Conservation (phyloP, 148 eudicot species). For the Rhododendron griersonianum region DNA sequence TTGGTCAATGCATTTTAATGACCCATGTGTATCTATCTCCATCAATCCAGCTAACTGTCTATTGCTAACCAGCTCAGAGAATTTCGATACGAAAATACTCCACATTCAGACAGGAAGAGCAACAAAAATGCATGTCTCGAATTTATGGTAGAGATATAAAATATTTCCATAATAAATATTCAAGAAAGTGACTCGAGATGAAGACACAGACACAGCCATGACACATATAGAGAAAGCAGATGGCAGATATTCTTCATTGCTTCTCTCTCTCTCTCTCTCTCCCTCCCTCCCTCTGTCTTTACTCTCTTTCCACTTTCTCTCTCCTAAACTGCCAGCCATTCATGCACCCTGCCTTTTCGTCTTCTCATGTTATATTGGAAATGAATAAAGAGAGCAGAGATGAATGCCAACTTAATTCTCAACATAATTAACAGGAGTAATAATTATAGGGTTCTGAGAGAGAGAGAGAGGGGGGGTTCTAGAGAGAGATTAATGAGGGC, state of each 20-base stretch:
- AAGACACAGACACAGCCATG: background rate
- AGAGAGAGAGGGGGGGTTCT: background rate
- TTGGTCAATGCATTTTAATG: background rate
- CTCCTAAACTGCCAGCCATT: background rate
- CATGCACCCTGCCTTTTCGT: background rate
- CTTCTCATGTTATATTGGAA: background rate
- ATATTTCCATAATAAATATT: background rate
- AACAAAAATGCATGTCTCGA: slow-evolving; percentile 4
- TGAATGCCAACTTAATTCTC: background rate
- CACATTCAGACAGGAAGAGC: background rate
- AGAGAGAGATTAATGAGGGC: slow-evolving; percentile 39
- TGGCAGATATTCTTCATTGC: slow-evolving; percentile 14
- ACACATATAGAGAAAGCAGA: background rate
- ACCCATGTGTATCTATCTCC: background rate
- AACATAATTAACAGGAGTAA: background rate
- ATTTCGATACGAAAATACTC: background rate
- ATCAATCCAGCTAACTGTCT: background rate
- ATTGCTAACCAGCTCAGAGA: background rate
- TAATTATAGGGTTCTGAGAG: background rate
- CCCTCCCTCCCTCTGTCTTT: too few relatives aligned
- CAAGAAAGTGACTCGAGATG: slow-evolving; percentile 8
- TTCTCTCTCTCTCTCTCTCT: background rate
- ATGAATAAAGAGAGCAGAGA: background rate
- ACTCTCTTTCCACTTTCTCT: background rate
- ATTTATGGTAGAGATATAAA: slow-evolving; percentile 8